Percentiles rank a stretch among this genome's conserved stretches.
Conservation (phyloP, 2,329 filamentous ascomycete species). For the Talaromyces atroroseus region DNA sequence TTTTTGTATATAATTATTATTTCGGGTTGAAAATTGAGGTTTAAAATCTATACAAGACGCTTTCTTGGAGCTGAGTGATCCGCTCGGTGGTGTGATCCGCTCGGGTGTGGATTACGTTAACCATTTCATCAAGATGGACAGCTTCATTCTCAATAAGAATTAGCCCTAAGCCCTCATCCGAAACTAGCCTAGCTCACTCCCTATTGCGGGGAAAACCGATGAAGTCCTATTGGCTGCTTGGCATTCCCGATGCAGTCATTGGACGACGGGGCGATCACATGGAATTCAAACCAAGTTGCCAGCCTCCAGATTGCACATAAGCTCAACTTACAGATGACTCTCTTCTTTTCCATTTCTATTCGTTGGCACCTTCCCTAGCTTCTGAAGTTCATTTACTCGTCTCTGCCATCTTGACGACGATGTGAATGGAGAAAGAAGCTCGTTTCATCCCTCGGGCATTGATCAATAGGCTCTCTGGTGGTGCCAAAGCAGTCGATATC, state of each 20-base stretch:
- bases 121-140: no score
- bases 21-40: no score
- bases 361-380: background rate
- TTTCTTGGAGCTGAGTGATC: no score
- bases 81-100: no score
- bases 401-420: background rate
- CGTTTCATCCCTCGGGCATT: background rate
- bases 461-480: no score
- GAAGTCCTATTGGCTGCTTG: background rate
- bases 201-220: background rate
- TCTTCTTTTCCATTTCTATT: background rate
- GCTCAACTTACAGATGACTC: background rate
- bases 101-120: no score
- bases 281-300: background rate
- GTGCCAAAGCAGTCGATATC: background rate
- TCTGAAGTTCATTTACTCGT: background rate
- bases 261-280: background rate
- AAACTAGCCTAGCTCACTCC: background rate
- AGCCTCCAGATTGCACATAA: background rate
- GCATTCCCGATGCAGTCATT: background rate
- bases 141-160: no score
- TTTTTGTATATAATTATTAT: no score
- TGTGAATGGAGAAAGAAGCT: background rate
- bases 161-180: conserved; percentile 13
- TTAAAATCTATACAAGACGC: no score